A percentile compares a stretch with the other conserved stretches of the same genome.
Conservation (phyloP, 495 filamentous ascomycete genomes). For the Tetracladium setigerum region DNA sequence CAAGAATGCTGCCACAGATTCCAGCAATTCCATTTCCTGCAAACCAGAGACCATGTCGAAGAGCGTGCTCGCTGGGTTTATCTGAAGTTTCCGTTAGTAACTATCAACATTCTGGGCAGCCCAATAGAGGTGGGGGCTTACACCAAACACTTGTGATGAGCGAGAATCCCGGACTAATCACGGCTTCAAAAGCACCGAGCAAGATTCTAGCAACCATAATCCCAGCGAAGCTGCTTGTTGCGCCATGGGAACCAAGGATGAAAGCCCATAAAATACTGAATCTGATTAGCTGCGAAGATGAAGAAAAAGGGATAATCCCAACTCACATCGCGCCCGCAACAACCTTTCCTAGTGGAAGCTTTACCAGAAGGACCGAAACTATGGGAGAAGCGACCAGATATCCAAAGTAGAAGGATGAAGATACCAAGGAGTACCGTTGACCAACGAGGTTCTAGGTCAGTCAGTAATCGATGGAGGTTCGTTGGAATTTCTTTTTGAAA, state of each 20-base stretch:
- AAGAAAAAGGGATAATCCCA: not conserved
- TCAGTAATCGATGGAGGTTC: too few species aligned
- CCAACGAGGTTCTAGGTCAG: constrained; percentile 21
- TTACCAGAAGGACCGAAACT: constrained; percentile 49
- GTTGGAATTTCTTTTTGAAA: too few species aligned
- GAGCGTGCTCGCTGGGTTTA: constrained; percentile 44
- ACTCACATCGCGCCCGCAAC: constrained; percentile 43
- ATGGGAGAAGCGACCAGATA: constrained; percentile 57
- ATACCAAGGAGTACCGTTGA: constrained; percentile 30
- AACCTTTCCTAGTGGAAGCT: constrained; percentile 42
- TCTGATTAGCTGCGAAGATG: not conserved
- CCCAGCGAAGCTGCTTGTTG: constrained; percentile 29
- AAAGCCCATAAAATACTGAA: constrained; percentile 44
- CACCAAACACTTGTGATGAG: constrained; percentile 57
- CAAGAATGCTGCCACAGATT: constrained; percentile 43
- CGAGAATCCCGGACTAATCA: constrained; percentile 53
- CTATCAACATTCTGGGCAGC: too few species aligned
- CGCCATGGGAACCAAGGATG: constrained; percentile 46
- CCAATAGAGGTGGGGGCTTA: too few species aligned
- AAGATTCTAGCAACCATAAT: constrained; percentile 53
- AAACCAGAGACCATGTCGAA: constrained; percentile 35
- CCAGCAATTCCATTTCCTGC: constrained; percentile 29
- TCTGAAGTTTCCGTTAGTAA: too few species aligned
- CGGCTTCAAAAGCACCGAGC: constrained; percentile 53
- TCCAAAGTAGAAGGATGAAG: constrained; percentile 55